Evolutionary conservation across 805 yeast species (phyloP), one percentile per base, ranked within the genome.

Genomic region (Wickerhamomyces kurtzmanii): DNA sequence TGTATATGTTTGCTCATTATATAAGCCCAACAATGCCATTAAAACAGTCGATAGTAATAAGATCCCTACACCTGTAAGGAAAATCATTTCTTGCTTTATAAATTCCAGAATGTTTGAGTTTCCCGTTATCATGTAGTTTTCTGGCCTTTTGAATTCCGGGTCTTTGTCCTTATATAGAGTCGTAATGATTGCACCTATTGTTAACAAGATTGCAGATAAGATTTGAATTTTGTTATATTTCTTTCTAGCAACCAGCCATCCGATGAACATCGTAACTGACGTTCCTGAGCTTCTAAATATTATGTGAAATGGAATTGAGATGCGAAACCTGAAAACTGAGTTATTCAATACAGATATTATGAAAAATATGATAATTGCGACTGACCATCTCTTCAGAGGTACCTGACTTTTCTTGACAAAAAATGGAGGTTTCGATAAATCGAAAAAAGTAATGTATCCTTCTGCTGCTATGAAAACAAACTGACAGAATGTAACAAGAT

Each of bases 231-330:
- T 12, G 7, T 57, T 47, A 43, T 75, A 77, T 17, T 42, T 44
- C 42, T 64, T 74, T 6, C 49, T 47, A 24, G 69, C 72, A 8
- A 63, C 31, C 5, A 62, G 26, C 38, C 47, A 51, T 3, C 87
- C 84, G 4, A 75, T 49, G 0, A 64, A 17, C 74, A 81, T 66
- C 0, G 81, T 71, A 12, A 75, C 49, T 6, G 74, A 69, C 0
- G 82, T 68, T 1, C 81, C 73, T 5, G 77, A 65, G 9, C 84
- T 75, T 28, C 86, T 49, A 38, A 78, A 59, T 6, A 78, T 66
- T 15, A 77, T 77, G 43, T 79, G 85, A 16, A 76, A 48, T 0
- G 87, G 84, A 13, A 80, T 66, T 3, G 79, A 66, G 16, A 81
- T 58, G 20, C 71, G 60, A 45, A 55, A 74, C 12, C 54, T 59